Percentiles rank a stretch among this genome's conserved stretches.
Evolutionary conservation across 1,284 basidiomycete genomes (phyloP).

Genomic region (Gomphus bonarii): DNA sequence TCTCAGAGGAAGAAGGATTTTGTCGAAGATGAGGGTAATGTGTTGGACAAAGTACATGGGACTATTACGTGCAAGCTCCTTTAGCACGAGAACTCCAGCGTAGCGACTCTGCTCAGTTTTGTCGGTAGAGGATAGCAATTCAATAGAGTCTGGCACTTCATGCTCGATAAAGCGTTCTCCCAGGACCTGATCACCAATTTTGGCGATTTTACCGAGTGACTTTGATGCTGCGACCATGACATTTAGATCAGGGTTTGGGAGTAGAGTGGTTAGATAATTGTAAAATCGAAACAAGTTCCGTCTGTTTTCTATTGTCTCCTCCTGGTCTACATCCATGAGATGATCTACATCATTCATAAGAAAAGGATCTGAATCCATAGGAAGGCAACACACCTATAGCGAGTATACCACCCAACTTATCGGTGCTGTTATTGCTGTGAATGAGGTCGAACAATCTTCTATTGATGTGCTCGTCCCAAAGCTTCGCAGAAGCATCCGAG

Average conservation of each 20-base stretch:
- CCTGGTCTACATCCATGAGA: conserved; percentile 59
- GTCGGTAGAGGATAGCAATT: conserved; percentile 58
- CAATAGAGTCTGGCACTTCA: conserved; percentile 75
- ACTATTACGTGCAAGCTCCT: conserved; percentile 83
- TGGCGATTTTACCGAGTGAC: conserved; percentile 73
- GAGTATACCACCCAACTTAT: conserved; percentile 73
- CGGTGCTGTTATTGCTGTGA: conserved; percentile 64
- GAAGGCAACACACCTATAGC: conserved; percentile 57
- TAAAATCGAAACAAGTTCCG: conserved; percentile 78
- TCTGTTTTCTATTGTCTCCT: conserved; percentile 67
- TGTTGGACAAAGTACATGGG: conserved; percentile 81
- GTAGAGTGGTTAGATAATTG: conserved; percentile 82
- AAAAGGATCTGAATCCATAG: conserved; percentile 13
- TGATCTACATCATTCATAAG: conserved; percentile 39
- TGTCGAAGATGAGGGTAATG: conserved; percentile 80
- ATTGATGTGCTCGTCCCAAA: conserved; percentile 79
- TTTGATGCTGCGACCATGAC: conserved; percentile 87
- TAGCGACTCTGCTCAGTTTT: conserved; percentile 70
- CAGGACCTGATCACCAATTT: conserved; percentile 71
- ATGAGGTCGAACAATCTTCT: conserved; percentile 73
- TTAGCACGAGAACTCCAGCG: conserved; percentile 80
- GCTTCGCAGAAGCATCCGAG: conserved; percentile 61
- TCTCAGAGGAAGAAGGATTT: conserved; percentile 80
- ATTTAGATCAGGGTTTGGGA: conserved; percentile 76
- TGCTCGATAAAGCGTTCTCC: conserved; percentile 83